These are phyloP conservation scores for Sordaria brevicollis DNA, from an alignment of 495 filamentous ascomycete genomes.

Conservation along the genomic window DNA sequence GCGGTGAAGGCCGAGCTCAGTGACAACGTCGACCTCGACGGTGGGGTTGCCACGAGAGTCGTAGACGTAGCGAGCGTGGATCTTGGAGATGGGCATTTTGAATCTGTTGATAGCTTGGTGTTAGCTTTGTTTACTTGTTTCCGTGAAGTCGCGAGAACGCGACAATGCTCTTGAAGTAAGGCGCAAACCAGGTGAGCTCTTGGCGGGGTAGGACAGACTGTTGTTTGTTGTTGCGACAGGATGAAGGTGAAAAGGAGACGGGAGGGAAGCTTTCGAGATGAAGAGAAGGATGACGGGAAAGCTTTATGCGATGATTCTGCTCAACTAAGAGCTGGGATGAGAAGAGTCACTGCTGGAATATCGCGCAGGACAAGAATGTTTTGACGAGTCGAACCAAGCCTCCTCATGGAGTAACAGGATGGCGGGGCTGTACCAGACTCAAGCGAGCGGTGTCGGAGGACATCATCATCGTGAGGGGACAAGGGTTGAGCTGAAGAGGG, in stretches of 20 bases:
- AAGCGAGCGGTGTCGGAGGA: not conserved
- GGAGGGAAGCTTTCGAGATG: not conserved
- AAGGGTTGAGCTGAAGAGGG: not conserved
- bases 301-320: constrained; percentile 11
- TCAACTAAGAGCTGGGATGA: constrained; percentile 8
- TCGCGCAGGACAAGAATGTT: constrained; percentile 12
- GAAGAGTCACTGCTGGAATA: constrained; percentile 5
- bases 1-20: constrained; percentile 92
- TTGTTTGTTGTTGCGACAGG: constrained; percentile 1
- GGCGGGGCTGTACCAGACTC: not conserved
- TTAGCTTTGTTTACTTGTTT: not conserved
- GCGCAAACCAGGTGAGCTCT: not conserved
- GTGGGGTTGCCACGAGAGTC: constrained; percentile 98
- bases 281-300: not conserved
- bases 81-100: constrained; percentile 92
- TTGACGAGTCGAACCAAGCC: not conserved
- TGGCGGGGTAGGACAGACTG: not conserved
- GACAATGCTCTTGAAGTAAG: not conserved
- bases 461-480: not conserved
- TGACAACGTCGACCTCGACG: constrained; percentile 88
- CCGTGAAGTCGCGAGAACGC: not conserved
- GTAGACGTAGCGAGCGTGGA: constrained; percentile 98
- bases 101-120: constrained; percentile 6
- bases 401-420: not conserved
- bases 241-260: not conserved